Percentiles rank a stretch among this genome's conserved stretches.
Evolutionary conservation across 2,329 filamentous ascomycete species (phyloP).

Genomic region (Colletotrichum orchidophilum): DNA sequence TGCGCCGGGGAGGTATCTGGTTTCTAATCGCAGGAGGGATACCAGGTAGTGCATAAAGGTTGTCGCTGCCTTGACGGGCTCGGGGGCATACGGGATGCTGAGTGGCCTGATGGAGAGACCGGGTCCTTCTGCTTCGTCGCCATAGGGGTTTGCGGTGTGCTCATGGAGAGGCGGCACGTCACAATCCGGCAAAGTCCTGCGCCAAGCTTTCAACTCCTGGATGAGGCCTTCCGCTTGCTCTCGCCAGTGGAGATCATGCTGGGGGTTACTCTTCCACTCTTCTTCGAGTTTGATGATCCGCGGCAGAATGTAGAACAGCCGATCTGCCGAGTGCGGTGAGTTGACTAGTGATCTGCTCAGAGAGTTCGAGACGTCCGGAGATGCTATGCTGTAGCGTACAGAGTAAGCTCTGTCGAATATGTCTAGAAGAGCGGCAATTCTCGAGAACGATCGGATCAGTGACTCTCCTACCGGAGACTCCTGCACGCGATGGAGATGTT

Average conservation of each 20-base stretch:
- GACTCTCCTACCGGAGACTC: background rate
- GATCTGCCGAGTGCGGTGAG: background rate
- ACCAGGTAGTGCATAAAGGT: constrained; percentile 22
- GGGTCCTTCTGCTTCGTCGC: background rate
- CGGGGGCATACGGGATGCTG: background rate
- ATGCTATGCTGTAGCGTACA: constrained; percentile 13
- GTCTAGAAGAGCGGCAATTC: constrained; percentile 15
- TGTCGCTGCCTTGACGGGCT: constrained; percentile 14
- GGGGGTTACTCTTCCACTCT: constrained; percentile 19
- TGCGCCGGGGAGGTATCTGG: background rate
- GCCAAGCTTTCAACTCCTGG: constrained; percentile 4
- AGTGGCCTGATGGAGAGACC: background rate
- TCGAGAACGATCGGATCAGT: constrained; percentile 9
- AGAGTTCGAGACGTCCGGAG: background rate
- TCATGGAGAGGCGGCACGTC: constrained; percentile 9
- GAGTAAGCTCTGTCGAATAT: constrained; percentile 19
- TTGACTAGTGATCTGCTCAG: background rate
- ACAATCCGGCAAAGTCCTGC: background rate
- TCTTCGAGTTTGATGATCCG: constrained; percentile 13
- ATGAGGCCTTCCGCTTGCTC: constrained; percentile 10
- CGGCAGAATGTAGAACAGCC: constrained; percentile 6
- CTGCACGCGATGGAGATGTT: background rate
- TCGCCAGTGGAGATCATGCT: constrained; percentile 16
- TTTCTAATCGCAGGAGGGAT: background rate
- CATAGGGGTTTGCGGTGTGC: background rate